Evolutionary conservation across 2,329 filamentous ascomycete species (phyloP), one percentile per base, ranked within the genome.

Genomic region (Macrophomina tecta): DNA sequence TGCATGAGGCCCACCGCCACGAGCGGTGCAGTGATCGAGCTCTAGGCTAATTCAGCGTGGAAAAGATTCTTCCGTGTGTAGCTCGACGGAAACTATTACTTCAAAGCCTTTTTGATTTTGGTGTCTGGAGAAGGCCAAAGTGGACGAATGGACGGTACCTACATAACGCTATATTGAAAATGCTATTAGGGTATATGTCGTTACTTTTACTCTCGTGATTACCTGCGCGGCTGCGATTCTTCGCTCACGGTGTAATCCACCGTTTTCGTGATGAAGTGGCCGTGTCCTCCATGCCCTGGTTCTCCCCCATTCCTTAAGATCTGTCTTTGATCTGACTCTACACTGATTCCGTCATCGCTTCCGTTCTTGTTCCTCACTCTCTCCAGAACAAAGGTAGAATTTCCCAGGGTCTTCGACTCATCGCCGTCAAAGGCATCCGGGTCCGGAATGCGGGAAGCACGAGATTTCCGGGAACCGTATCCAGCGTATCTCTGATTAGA

Each of bases 291-390:
- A 4, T 61, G 42, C 1, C 42, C 58, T 9, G 32, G 42, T 7
- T 28, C 30, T 16, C 45, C 58, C 2, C 58, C 45, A 16, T 49
- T 49, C 30, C 8, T 62, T 40, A 62, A 16, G 3, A 62, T 62
- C 5, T 62, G 58, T 16, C 58, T n/a, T 16, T 62, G 58, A 16
- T 62, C 58, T 11, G 58, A 62, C 32, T 62, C 58, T 4, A 62
- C 32, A 14, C 58, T 62, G n/a, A 62, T 49, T 6, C 58, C 58
- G 6, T 62, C 58, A 11, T 62, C 58, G 58, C 58, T 62, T 3
- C 45, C 45, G 5, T 48, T 48, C 30, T 62, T 62, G 5, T 49
- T 38, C 8, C 58, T 11, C 4, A 62, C 30, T 4, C 16, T 49
- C 12, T 62, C 58, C 4, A 62, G 58, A n/a, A 49, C 58, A 2